Evolutionary conservation across 495 filamentous ascomycete genomes (phyloP), one percentile per base, ranked within the genome.

Genomic region (Bacidia gigantensis): DNA sequence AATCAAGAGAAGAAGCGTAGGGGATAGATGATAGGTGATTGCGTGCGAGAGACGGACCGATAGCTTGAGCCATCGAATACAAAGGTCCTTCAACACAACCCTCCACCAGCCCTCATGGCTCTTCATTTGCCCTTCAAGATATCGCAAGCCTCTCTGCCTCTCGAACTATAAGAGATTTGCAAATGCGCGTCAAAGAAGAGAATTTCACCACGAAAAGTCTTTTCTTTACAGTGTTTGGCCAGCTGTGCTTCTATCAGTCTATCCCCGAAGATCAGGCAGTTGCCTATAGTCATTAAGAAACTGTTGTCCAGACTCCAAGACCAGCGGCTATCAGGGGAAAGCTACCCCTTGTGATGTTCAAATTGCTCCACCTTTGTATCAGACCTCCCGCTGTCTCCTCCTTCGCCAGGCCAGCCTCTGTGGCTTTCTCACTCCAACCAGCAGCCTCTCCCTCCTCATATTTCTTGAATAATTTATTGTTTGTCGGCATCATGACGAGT

Each of bases 1-100:
- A 84, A 74, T 59, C 85, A 89, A 76, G 72, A 77, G 69, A 94
- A 93, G 85, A 86, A 86, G 74, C 78, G 73, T 44, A 73, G 24
- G 72, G 57, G 29, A 35, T 35, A 35, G 29, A 22, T 41, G 21
- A 38, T 11, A 41, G 35, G 23, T 21, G 41, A 21, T 9, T 23
- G 18, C n/a, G 14, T 14, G 29, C 29, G 29, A 35, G 29, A 14
- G 7, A 35, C 14, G 29, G 24, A 25, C 9, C 10, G 46, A 24
- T 24, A 49, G n/a, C 24, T 24, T 22, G 9, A 9, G 24, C 5
- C 5, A 35, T 14, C 29, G 14, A 5, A 35, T 35, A 35, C 29
- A 14, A 14, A 5, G 5, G 29, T 35, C 29, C 5, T 35, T 35
- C 5, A 35, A 35, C 14, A 35, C n/a, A n/a, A n/a, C 29, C 29